A percentile compares a stretch with the other conserved stretches of the same genome.
Conservation (phyloP, 768 basidiomycete species). For the Rhizopogon vesiculosus region DNA sequence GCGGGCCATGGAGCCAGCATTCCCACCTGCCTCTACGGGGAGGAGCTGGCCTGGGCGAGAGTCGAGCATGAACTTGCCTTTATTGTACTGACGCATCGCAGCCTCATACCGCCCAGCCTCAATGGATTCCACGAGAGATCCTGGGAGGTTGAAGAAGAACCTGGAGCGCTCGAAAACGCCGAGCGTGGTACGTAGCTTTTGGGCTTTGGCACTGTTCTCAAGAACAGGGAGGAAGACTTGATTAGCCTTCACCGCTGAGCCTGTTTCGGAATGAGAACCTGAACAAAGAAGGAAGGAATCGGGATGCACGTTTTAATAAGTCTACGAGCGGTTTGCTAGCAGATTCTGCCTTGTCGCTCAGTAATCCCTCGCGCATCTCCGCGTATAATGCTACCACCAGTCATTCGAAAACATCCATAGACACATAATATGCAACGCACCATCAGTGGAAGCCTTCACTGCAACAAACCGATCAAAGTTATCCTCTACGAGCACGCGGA, state of each 20-base stretch:
- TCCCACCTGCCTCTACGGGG: constrained; percentile 61
- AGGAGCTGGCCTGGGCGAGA: constrained; percentile 84
- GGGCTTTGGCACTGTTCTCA: constrained; percentile 92
- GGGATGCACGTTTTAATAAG: constrained; percentile 71
- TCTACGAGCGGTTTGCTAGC: constrained; percentile 80
- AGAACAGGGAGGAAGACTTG: constrained; percentile 95
- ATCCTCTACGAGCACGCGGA: constrained; percentile 91
- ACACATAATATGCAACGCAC: constrained; percentile 34
- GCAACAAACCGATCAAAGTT: constrained; percentile 98
- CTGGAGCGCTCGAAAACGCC: constrained; percentile 95
- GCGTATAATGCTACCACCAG: constrained; percentile 64
- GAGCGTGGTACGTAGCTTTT: constrained; percentile 87
- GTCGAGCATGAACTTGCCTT: constrained; percentile 87
- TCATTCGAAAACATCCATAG: constrained; percentile 1
- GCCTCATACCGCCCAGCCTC: constrained; percentile 91
- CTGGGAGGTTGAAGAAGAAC: constrained; percentile 98
- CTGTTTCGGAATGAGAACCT: constrained; percentile 35
- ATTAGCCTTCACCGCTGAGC: constrained; percentile 87
- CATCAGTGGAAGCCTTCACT: constrained; percentile 95
- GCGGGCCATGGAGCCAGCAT: constrained; percentile 60
- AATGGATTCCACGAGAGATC: constrained; percentile 81
- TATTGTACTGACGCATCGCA: constrained; percentile 94
- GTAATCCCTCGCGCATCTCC: constrained; percentile 89
- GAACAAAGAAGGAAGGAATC: neutral
- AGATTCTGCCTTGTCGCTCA: constrained; percentile 73